These are phyloP conservation scores for Polytrichum formosum DNA, from an alignment of 225 moss, liverwort and hornwort species.

Conservation along the genomic window DNA sequence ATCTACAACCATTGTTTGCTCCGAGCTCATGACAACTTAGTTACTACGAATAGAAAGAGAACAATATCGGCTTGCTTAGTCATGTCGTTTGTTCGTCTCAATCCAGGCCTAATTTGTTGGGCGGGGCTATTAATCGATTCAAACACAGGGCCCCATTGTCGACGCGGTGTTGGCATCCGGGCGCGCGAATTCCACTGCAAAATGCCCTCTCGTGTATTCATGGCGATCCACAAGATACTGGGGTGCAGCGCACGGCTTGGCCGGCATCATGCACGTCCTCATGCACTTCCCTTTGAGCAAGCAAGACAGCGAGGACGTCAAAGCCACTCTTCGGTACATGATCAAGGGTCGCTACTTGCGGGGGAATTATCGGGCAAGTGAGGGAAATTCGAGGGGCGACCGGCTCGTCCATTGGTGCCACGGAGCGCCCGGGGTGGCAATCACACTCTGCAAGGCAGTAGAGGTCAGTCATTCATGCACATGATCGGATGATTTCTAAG, in stretches of 20 bases:
- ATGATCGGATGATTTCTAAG: too few relatives aligned
- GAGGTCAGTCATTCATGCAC: conserved; percentile 28
- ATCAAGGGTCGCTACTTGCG: conserved; percentile 44
- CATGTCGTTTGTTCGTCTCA: too few relatives aligned
- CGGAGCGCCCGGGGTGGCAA: conserved; percentile 61
- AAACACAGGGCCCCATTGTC: conserved; percentile 58
- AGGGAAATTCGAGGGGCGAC: conserved; percentile 64
- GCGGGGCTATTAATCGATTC: too few relatives aligned
- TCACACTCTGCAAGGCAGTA: conserved; percentile 64
- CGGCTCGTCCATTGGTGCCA: conserved; percentile 89
- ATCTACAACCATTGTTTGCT: too few relatives aligned
- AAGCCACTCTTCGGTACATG: conserved; percentile 57
- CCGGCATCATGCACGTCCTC: conserved; percentile 68
- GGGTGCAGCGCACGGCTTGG: conserved; percentile 93
- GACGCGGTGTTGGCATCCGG: conserved; percentile 65
- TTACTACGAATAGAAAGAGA: too few relatives aligned
- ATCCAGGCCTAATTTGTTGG: too few relatives aligned
- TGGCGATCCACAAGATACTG: conserved; percentile 69
- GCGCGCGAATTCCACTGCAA: conserved; percentile 29
- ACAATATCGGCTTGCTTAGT: too few relatives aligned
- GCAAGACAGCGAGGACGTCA: conserved; percentile 51
- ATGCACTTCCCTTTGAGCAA: conserved; percentile 62
- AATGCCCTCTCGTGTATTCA: conserved; percentile 67
- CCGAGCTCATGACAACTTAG: too few relatives aligned
- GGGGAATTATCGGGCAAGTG: conserved; percentile 56